phyloP scores from a whole-genome alignment of 2,329 filamentous ascomycete species.

The Exserohilum rostratum region DNA sequence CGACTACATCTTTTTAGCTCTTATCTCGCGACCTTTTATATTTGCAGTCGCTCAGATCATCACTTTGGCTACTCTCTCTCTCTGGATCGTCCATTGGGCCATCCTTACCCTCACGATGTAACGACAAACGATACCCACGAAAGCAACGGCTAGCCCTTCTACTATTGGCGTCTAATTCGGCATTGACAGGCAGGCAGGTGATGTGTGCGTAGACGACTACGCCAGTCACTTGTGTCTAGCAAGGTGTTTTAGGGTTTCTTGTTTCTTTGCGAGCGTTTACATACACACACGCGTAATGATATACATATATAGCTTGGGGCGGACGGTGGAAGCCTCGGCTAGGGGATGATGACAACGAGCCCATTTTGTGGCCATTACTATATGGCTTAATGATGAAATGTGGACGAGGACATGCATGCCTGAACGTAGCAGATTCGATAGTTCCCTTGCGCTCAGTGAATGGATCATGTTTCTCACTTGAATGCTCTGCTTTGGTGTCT shows the following conservation, averaged over 20 bases:
- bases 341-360: not conserved
- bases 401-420: constrained; percentile 19
- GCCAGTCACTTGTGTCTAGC: constrained; percentile 15
- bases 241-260: constrained; percentile 20
- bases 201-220: constrained; percentile 20
- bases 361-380: constrained; percentile 12
- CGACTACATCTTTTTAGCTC: constrained; percentile 17
- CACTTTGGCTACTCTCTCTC: constrained; percentile 21
- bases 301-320: constrained; percentile 1
- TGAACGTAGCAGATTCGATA: constrained; percentile 11
- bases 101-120: constrained; percentile 38
- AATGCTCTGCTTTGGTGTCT: not conserved
- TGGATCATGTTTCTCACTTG: constrained; percentile 1
- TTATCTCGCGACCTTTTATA: constrained; percentile 12
- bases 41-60: constrained; percentile 15
- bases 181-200: constrained; percentile 15
- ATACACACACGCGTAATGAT: constrained; percentile 22
- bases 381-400: constrained; percentile 15
- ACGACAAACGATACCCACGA: constrained; percentile 49
- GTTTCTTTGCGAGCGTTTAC: constrained; percentile 13
- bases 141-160: constrained; percentile 34
- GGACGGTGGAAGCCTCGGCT: not conserved
- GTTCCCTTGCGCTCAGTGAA: constrained; percentile 9
- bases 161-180: constrained; percentile 32
- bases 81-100: constrained; percentile 27